These are phyloP conservation scores for Nakazawaea wickerhamii DNA, from an alignment of 805 yeast genomes.

Conservation along the genomic window DNA sequence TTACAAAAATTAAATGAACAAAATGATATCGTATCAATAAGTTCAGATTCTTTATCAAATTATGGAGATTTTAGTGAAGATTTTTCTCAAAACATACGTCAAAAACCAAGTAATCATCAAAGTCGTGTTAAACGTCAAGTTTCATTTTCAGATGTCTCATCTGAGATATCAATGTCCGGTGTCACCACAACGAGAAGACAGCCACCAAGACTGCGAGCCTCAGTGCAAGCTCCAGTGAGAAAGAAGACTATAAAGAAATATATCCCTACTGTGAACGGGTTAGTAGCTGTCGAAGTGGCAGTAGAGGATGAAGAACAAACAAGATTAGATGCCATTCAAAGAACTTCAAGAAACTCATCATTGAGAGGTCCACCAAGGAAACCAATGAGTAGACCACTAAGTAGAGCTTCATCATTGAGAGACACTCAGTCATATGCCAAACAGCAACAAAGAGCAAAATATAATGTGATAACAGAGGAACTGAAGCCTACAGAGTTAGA, in stretches of 20 bases:
- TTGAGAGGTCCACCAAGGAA: slow-evolving; percentile 9
- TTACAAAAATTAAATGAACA: slow-evolving; percentile 12
- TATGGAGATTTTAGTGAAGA: slow-evolving; percentile 1
- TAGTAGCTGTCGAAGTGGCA: slow-evolving; percentile 66
- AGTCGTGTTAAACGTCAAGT: slow-evolving; percentile 17
- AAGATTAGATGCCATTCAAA: slow-evolving; percentile 12
- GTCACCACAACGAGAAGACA: slow-evolving; percentile 4
- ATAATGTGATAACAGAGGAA: slow-evolving; percentile 6
- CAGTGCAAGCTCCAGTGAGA: neutral
- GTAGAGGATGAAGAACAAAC: slow-evolving; percentile 23
- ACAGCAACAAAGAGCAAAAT: neutral
- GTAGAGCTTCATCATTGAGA: slow-evolving; percentile 18
- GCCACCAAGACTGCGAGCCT: neutral
- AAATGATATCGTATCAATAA: slow-evolving; percentile 4
- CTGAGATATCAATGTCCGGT: slow-evolving; percentile 5
- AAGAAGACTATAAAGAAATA: slow-evolving; percentile 58
- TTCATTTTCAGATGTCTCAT: slow-evolving; percentile 17
- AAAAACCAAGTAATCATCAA: neutral
- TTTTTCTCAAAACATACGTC: neutral
- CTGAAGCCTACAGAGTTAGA: neutral
- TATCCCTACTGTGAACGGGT: slow-evolving; percentile 70
- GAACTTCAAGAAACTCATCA: slow-evolving; percentile 14
- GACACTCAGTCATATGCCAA: slow-evolving; percentile 15
- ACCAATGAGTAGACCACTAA: slow-evolving; percentile 5
- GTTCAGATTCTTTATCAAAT: slow-evolving; percentile 1